These are phyloP conservation scores for Liriodendron chinense DNA, from an alignment of 164 flowering plant genomes.

Conservation along the genomic window DNA sequence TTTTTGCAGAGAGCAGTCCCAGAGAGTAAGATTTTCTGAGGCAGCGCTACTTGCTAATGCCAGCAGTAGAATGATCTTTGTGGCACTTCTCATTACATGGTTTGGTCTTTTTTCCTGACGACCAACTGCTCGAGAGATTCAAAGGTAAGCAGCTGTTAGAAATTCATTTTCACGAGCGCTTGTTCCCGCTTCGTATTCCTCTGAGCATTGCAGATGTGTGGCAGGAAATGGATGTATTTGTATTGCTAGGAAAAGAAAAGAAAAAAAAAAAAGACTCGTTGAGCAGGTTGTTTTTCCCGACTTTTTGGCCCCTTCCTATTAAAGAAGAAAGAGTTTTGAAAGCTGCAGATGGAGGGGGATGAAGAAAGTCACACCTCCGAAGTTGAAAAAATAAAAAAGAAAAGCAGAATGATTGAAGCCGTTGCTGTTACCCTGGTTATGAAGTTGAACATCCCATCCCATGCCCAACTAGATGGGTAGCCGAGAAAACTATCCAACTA, in stretches of 20 bases:
- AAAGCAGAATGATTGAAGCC: no score
- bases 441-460: no score
- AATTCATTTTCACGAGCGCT: not conserved
- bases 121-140: not conserved
- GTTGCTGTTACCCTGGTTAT: no score
- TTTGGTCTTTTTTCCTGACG: constrained; percentile 4
- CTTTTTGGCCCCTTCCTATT: no score
- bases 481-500: no score
- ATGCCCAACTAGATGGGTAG: no score
- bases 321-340: no score
- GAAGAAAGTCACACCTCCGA: no score
- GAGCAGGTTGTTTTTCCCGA: no score
- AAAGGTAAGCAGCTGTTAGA: not conserved
- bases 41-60: constrained; percentile 23
- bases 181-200: not conserved
- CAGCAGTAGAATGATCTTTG: constrained; percentile 25
- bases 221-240: not conserved
- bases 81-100: constrained; percentile 24
- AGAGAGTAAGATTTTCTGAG: constrained; percentile 48
- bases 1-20: constrained; percentile 59
- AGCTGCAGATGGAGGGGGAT: no score
- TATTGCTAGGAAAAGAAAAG: not conserved
- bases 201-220: not conserved
- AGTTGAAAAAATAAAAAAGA: no score
- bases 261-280: no score